These are phyloP conservation scores for Persicaria maculosa DNA, from an alignment of 148 eudicot genomes.

Conservation along the genomic window DNA sequence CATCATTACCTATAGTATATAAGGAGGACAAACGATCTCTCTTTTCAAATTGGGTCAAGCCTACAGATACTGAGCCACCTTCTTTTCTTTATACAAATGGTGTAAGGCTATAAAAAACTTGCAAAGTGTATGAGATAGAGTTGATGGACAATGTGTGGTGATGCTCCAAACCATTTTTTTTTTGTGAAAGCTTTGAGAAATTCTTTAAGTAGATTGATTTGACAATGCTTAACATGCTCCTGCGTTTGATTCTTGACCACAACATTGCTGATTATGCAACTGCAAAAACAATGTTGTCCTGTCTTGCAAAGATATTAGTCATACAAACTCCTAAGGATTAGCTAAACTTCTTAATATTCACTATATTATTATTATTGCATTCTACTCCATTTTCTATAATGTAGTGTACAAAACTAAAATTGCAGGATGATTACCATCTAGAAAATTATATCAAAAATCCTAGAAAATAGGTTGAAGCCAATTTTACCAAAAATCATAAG, in stretches of 20 bases:
- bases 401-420: no score
- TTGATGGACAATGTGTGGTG: conserved; percentile 98
- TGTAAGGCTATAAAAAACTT: conserved; percentile 97
- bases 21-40: conserved; percentile 97
- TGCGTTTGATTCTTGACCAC: conserved; percentile 95
- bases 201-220: conserved; percentile 98
- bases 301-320: conserved; percentile 99
- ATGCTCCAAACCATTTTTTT: conserved; percentile 99
- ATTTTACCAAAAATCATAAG: no score
- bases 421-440: no score
- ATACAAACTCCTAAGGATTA: conserved; percentile 99
- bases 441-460: no score
- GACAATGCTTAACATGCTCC: conserved; percentile 94
- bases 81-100: conserved; percentile 93
- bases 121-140: conserved; percentile 88
- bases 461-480: no score
- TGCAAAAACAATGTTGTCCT: conserved; percentile 93
- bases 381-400: no score
- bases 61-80: conserved; percentile 99
- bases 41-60: conserved; percentile 98
- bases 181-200: conserved; percentile 92
- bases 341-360: no score
- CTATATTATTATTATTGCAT: no score
- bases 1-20: conserved; percentile 98
- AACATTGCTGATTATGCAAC: conserved; percentile 99